A percentile compares a stretch with the other conserved stretches of the same genome.
Evolutionary conservation across 306 rosid genomes (phyloP).

Genomic region (Castanea crenata): DNA sequence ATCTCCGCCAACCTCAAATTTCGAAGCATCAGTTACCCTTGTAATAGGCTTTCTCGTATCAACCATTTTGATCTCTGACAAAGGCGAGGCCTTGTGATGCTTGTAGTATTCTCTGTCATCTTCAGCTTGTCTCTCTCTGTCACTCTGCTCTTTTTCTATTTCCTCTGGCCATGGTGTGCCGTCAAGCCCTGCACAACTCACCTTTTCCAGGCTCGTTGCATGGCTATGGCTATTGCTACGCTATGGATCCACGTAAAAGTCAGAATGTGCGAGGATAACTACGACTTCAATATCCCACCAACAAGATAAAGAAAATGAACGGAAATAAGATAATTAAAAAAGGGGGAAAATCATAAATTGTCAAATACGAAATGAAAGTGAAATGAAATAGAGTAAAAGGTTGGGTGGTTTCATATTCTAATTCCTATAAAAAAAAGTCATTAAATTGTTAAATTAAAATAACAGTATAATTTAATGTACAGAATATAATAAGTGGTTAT

Average conservation of each 20-base stretch:
- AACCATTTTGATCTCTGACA: conserved; percentile 60
- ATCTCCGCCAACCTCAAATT: conserved; percentile 17
- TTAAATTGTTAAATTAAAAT: no score
- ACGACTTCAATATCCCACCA: no score
- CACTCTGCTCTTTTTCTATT: not conserved
- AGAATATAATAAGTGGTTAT: no score
- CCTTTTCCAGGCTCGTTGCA: conserved; percentile 24
- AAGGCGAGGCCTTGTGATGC: conserved; percentile 72
- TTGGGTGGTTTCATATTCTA: no score
- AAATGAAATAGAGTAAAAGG: no score
- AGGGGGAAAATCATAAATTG: no score
- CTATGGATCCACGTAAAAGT: not conserved
- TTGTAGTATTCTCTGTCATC: conserved; percentile 45
- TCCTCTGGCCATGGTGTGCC: conserved; percentile 57
- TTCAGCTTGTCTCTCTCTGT: conserved; percentile 14
- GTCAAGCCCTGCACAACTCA: conserved; percentile 57
- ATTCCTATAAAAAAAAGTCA: no score
- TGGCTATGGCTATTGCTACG: conserved; percentile 9
- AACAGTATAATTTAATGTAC: no score
- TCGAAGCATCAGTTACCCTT: conserved; percentile 29
- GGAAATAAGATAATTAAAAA: no score
- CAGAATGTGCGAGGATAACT: no score
- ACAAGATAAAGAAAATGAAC: no score
- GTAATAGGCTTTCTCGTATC: conserved; percentile 65
- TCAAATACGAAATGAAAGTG: no score